Evolutionary conservation across 768 basidiomycete species (phyloP).

Genomic region (Cantharellus anzutake): DNA sequence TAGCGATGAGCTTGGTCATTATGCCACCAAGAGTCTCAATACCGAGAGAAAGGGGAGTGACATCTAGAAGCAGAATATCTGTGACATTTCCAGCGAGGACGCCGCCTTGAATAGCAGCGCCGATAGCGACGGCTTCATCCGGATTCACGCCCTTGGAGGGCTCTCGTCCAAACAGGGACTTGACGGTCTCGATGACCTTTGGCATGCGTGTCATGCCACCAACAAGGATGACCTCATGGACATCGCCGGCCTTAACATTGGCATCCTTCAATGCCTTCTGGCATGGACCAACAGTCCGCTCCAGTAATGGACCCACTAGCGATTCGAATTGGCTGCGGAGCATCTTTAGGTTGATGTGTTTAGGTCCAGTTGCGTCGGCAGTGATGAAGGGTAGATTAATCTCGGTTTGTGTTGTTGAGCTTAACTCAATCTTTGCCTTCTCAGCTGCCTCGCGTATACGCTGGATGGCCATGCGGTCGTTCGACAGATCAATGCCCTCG

Average conservation of each 20-base stretch:
- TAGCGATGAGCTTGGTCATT: conserved; percentile 96
- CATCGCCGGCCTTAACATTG: conserved; percentile 77
- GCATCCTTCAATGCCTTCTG: conserved; percentile 94
- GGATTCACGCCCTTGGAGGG: conserved; percentile 99
- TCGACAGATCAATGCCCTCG: conserved; percentile 54
- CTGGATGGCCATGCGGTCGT: conserved; percentile 93
- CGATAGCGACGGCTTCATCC: conserved; percentile 96
- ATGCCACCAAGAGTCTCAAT: conserved; percentile 98
- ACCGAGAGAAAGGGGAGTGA: conserved; percentile 93
- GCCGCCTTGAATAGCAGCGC: conserved; percentile 95
- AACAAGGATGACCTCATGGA: conserved; percentile 93
- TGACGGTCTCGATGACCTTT: conserved; percentile 83
- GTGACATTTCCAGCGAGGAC: conserved; percentile 93
- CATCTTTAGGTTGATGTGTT: conserved; percentile 90
- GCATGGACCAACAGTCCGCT: conserved; percentile 87
- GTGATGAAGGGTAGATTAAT: conserved; percentile 98
- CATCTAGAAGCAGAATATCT: conserved; percentile 85
- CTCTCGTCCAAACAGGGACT: conserved; percentile 83
- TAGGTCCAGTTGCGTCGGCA: conserved; percentile 83
- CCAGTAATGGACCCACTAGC: conserved; percentile 63
- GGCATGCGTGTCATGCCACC: conserved; percentile 99
- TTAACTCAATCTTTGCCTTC: conserved; percentile 98
- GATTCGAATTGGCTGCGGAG: conserved; percentile 78
- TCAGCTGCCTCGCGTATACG: conserved; percentile 98
- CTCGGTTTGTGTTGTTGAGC: conserved; percentile 87